Base-by-base conservation (phyloP, 495 filamentous ascomycete species). In the Chaetomium tenue region DNA sequence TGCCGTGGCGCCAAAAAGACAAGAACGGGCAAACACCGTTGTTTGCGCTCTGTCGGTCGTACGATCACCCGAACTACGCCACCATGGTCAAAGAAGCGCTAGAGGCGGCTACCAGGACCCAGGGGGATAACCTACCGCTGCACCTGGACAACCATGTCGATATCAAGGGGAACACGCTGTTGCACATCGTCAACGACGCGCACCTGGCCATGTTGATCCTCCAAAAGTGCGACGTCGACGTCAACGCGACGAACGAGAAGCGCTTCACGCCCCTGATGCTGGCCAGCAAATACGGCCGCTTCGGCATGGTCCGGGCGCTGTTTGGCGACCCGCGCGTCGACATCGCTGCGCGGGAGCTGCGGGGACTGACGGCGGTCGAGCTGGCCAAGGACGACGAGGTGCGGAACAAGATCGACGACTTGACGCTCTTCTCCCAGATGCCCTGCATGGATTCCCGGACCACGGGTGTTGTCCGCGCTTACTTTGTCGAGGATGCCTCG, bases 341-440 rank as follows among this genome's bases (percentile, higher is more conserved):
- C 73, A 77, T 91, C 2, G 84, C 87, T 40, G 86, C 92, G 28
- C 92, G 89, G 72, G 95, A 99, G 67, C 74, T 90, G 15, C 86
- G 95, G 58, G 95, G 95, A 2, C 80, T 99, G 70, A 97, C 93
- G 28, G 95, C 95, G 2, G 92, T 98, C 18, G 95, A 99, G 74
- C 80, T 99, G 52, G 95, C 95, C 15, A 99, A 99, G 72, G 95
- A 99, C 72, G 95, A 99, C 70, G 95, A 99, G 69, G 89, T 99
- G 23, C 85, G 95, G 18, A 98, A 98, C 74, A 86, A 88, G 58
- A 97, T 99, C 47, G 95, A 99, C 71, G 94, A 99, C 71, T 79
- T 99, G 61, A 87, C 92, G 5, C 76, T 99, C 18, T 88, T 98
- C 64, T 88, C 90, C 6, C 87, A 87, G 63, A 81, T 84, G 1